Base-by-base conservation (phyloP, 345 rosid species). In the Populus alba region DNA sequence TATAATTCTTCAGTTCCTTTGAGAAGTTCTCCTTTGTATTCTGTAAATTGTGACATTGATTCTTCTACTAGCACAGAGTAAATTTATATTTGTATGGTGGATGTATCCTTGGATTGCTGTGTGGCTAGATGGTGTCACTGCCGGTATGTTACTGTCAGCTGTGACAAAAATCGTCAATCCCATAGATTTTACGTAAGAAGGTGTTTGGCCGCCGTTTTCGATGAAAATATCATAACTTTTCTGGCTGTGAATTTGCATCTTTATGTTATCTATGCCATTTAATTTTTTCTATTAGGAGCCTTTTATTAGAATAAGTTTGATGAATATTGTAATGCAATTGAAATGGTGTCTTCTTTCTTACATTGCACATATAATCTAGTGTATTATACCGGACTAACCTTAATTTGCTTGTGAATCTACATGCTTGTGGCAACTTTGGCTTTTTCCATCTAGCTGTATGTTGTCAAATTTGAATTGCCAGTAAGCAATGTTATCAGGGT, bases 1-100 rank as follows among this genome's bases (percentile, higher is more conserved):
- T 81, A 91, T 84, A 87, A 86, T 81, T 87, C 94, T 76, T 88
- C 91, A 1, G 75, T 92, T 84, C 97, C 97, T 16, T 70, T 85
- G 72, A 88, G 83, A 47, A 77, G 81, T 72, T 90, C 97, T 29
- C 88, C 95, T 71, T 85, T 89, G 86, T 90, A 74, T 77, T 83
- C 85, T 85, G 81, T 82, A 90, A 73, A 88, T 68, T 83, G 33
- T 71, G 71, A 73, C 77, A 27, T 51, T 80, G 85, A 77, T 85
- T 79, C 62, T 59, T 23, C 27, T 23, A 23, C 65, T 20, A 73
- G 69, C 83, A 80, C 82, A 84, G 81, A 79, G 33, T 69, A 73
- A 53, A 72, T 67, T 43, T 33, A 43, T 23, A 20, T 72, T 33
- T 8, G 10, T n/a, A 12, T 49, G 2, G 4, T 15, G 37, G 38